Conservation (phyloP, 1,284 basidiomycete species). For the Thelephora terrestris region DNA sequence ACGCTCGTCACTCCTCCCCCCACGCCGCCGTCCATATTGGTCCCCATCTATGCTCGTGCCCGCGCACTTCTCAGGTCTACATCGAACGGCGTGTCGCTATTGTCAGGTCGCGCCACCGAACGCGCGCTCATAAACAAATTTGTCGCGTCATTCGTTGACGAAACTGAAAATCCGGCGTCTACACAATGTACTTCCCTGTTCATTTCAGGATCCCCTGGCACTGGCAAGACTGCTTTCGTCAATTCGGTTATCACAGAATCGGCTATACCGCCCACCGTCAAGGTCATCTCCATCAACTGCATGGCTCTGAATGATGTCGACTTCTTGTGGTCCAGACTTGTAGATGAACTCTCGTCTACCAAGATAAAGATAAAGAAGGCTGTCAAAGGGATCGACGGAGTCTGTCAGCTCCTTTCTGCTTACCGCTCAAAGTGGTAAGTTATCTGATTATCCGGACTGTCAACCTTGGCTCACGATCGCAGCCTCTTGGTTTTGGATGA, state of each 20-base stretch:
- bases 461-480: constrained; percentile 1
- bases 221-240: constrained; percentile 74
- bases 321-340: constrained; percentile 58
- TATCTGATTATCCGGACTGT: background rate
- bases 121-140: constrained; percentile 47
- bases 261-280: constrained; percentile 27
- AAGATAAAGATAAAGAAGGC: constrained; percentile 25
- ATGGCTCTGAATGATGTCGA: constrained; percentile 61
- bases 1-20: constrained; percentile 47
- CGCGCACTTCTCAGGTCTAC: constrained; percentile 62
- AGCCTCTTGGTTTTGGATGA: constrained; percentile 73
- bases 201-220: constrained; percentile 72
- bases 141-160: constrained; percentile 36
- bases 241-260: constrained; percentile 44
- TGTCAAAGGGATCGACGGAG: constrained; percentile 20
- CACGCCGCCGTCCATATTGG: constrained; percentile 41
- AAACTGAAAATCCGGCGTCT: constrained; percentile 5
- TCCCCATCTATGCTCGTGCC: constrained; percentile 53
- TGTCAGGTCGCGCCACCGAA: constrained; percentile 59
- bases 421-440: constrained; percentile 49
- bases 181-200: constrained; percentile 38
- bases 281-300: constrained; percentile 59
- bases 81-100: constrained; percentile 38
- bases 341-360: constrained; percentile 39
- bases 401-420: constrained; percentile 31